Conservation (phyloP, 768 basidiomycete genomes). For the Lyophyllum atratum region DNA sequence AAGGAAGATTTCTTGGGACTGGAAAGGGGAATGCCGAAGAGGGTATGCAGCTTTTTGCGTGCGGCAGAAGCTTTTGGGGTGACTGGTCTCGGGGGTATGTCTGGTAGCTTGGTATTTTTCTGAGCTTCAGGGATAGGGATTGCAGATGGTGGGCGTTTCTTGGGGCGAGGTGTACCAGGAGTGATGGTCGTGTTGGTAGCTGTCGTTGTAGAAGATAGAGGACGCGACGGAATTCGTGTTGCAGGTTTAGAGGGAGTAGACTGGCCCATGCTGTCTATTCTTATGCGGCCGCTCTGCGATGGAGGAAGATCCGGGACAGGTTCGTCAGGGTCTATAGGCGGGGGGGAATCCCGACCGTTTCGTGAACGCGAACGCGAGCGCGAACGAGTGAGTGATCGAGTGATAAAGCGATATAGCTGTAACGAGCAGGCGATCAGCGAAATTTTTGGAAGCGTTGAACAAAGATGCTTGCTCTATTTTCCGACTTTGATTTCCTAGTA, state of each 20-base stretch:
- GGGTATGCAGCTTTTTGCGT: slow-evolving; percentile 43
- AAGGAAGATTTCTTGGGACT: slow-evolving; percentile 40
- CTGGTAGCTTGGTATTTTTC: slow-evolving; percentile 7
- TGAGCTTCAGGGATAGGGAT: slow-evolving; percentile 24
- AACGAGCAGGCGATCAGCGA: slow-evolving; percentile 10
- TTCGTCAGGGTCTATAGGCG: slow-evolving; percentile 18
- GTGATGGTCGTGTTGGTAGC: slow-evolving; percentile 63
- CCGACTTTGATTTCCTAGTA: slow-evolving; percentile 41
- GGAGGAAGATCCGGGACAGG: slow-evolving; percentile 23
- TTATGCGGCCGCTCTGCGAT: slow-evolving; percentile 10
- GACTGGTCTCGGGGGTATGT: slow-evolving; percentile 23
- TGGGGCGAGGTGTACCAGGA: slow-evolving; percentile 52
- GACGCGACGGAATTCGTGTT: slow-evolving; percentile 56
- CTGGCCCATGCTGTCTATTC: slow-evolving; percentile 20
- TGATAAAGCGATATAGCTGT: slow-evolving; percentile 64
- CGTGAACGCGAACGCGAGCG: slow-evolving; percentile 63
- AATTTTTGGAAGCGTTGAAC: slow-evolving; percentile 8
- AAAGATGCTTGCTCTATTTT: slow-evolving; percentile 44
- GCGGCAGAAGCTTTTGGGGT: slow-evolving; percentile 38
- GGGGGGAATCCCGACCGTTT: slow-evolving; percentile 22
- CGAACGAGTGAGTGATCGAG: slow-evolving; percentile 51
- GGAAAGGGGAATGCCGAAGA: slow-evolving; percentile 46
- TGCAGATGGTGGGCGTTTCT: slow-evolving; percentile 26
- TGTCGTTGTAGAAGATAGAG: slow-evolving; percentile 65
- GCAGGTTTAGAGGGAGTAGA: slow-evolving; percentile 44